phyloP scores from a whole-genome alignment of 2,329 filamentous ascomycete species.

The Colletotrichum paranaense region DNA sequence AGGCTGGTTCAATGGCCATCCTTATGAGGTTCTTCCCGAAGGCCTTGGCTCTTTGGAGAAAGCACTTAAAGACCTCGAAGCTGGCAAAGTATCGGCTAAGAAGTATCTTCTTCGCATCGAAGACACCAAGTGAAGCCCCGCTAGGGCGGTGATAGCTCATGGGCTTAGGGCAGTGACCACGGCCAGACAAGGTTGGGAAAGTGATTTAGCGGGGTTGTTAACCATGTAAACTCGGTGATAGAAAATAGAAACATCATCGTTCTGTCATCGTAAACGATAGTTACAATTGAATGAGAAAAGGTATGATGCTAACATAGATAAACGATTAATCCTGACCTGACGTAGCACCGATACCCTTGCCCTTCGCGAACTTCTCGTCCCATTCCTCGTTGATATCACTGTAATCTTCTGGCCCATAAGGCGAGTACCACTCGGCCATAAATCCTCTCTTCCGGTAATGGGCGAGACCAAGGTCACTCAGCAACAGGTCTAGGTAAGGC shows the following conservation, averaged over 20 bases:
- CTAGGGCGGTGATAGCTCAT: neutral
- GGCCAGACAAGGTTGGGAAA: neutral
- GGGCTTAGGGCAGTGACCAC: neutral
- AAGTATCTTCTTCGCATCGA: neutral
- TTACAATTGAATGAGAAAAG: neutral
- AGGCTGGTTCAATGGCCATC: neutral
- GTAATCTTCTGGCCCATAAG: constrained; percentile 72
- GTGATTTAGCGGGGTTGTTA: neutral
- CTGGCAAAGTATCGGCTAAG: neutral
- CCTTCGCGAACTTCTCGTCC: constrained; percentile 34
- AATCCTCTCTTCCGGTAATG: constrained; percentile 65
- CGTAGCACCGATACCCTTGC: neutral
- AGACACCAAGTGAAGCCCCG: neutral
- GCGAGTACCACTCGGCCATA: constrained; percentile 61
- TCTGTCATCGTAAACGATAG: neutral
- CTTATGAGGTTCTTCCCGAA: neutral
- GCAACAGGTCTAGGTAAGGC: constrained; percentile 77
- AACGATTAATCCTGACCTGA: neutral
- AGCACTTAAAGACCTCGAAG: neutral
- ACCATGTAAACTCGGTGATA: neutral
- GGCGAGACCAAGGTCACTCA: constrained; percentile 74
- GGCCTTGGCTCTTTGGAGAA: neutral
- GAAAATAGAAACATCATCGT: neutral
- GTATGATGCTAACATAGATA: neutral
- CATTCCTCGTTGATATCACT: constrained; percentile 64